These are phyloP conservation scores for Penicillium sp. DNA, from an alignment of 2,329 filamentous ascomycete species.

Conservation along the genomic window DNA sequence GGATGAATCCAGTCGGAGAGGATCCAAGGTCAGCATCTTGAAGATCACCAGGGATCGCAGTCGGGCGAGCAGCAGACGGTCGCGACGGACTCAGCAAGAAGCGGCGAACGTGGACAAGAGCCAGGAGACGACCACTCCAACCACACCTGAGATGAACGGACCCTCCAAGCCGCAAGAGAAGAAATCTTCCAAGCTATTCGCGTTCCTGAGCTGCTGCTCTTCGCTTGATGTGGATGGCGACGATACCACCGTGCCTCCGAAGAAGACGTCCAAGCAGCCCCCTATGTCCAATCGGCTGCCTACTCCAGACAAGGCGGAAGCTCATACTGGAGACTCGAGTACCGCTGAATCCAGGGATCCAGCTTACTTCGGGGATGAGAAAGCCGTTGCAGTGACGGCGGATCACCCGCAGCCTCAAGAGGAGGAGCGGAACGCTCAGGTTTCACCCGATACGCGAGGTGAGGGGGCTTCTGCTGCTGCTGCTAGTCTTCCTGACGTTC, in stretches of 20 bases:
- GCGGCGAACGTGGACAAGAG: slow-evolving; percentile 41
- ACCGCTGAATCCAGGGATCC: slow-evolving; percentile 49
- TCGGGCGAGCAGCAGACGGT: slow-evolving; percentile 63
- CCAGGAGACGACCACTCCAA: slow-evolving; percentile 36
- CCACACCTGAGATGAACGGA: slow-evolving; percentile 39
- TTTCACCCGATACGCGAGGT: slow-evolving; percentile 47
- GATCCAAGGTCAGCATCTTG: slow-evolving; percentile 70
- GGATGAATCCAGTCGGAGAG: slow-evolving; percentile 59
- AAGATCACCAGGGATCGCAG: slow-evolving; percentile 70
- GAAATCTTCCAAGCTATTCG: slow-evolving; percentile 49
- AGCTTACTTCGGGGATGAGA: slow-evolving; percentile 46
- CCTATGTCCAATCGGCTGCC: slow-evolving; percentile 45
- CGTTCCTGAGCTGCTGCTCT: slow-evolving; percentile 58
- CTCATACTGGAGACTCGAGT: slow-evolving; percentile 47
- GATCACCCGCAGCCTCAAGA: slow-evolving; percentile 38
- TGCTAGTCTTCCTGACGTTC: slow-evolving; percentile 24
- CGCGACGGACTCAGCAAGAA: slow-evolving; percentile 45
- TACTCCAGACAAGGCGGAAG: slow-evolving; percentile 49
- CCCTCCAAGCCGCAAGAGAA: slow-evolving; percentile 48
- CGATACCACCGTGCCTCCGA: slow-evolving; percentile 52
- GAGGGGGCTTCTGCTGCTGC: slow-evolving; percentile 35
- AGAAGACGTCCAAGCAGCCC: slow-evolving; percentile 51
- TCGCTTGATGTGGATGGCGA: slow-evolving; percentile 53
- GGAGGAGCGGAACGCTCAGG: slow-evolving; percentile 40
- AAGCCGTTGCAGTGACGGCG: slow-evolving; percentile 40